Percentiles rank a stretch among this genome's conserved stretches.
Conservation (phyloP, 2,329 filamentous ascomycete genomes). For the Exophiala sp. region DNA sequence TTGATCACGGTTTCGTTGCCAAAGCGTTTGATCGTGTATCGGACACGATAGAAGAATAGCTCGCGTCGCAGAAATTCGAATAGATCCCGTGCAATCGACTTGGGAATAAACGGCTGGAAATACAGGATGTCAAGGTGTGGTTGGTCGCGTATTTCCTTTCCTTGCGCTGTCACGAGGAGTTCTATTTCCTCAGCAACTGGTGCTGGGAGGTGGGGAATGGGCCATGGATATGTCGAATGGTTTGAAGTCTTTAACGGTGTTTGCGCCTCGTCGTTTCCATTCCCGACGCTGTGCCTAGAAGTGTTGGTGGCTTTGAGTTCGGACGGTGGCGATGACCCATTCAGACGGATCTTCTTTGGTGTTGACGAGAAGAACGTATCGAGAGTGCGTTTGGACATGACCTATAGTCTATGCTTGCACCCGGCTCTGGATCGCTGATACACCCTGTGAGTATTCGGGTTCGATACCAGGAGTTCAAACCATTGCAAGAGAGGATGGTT, state of each 20-base stretch:
- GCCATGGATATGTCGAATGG: constrained; percentile 50
- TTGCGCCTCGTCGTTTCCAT: background rate
- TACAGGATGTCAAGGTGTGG: constrained; percentile 67
- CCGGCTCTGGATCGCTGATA: too few species aligned
- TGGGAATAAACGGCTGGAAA: constrained; percentile 66
- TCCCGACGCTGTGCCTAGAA: background rate
- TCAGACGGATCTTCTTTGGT: constrained; percentile 36
- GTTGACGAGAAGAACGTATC: constrained; percentile 59
- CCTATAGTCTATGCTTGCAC: background rate
- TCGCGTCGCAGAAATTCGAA: constrained; percentile 67
- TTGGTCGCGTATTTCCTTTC: constrained; percentile 57
- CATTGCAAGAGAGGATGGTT: too few species aligned
- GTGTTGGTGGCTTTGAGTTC: background rate
- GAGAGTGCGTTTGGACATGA: constrained; percentile 55
- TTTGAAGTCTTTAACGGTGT: constrained; percentile 30
- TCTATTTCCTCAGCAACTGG: constrained; percentile 39
- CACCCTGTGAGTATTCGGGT: too few species aligned
- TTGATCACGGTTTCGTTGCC: constrained; percentile 57
- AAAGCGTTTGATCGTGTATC: constrained; percentile 65
- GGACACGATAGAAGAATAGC: constrained; percentile 69
- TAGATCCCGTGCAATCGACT: constrained; percentile 50
- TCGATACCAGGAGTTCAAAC: too few species aligned
- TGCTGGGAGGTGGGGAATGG: constrained; percentile 45
- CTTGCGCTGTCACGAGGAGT: constrained; percentile 43
- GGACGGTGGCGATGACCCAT: background rate